phyloP scores from a whole-genome alignment of 768 basidiomycete species.

The Tulasnella sp. region DNA sequence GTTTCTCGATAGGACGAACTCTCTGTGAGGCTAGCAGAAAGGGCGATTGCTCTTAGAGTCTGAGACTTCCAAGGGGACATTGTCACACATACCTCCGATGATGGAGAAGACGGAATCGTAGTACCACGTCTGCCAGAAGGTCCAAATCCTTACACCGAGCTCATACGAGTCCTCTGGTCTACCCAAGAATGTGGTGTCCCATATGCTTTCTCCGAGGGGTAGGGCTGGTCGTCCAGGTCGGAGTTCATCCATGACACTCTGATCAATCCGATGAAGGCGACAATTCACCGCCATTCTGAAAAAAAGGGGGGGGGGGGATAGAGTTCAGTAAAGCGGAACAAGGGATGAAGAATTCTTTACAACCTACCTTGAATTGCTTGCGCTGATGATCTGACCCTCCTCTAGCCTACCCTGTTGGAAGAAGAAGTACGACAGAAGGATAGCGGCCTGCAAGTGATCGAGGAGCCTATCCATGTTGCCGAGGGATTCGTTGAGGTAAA shows the following conservation, averaged over 20 bases:
- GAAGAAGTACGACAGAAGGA: constrained; percentile 9
- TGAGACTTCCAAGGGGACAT: not conserved
- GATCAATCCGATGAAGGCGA: constrained; percentile 1
- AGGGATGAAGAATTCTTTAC: not conserved
- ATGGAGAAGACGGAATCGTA: constrained; percentile 7
- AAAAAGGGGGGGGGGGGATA: not conserved
- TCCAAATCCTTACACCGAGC: constrained; percentile 11
- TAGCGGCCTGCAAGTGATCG: constrained; percentile 14
- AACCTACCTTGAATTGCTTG: constrained; percentile 4
- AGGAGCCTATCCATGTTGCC: constrained; percentile 8
- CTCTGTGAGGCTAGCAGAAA: not conserved
- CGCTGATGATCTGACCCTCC: constrained; percentile 7
- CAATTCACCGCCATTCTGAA: constrained; percentile 5
- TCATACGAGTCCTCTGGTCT: constrained; percentile 1
- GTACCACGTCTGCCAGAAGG: constrained; percentile 15
- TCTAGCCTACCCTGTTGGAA: constrained; percentile 11
- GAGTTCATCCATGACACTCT: not conserved
- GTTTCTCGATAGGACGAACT: not conserved
- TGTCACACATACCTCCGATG: constrained; percentile 2
- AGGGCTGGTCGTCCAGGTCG: not conserved
- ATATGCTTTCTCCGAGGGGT: constrained; percentile 7
- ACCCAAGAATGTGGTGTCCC: constrained; percentile 13
- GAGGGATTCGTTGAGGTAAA: constrained; percentile 9
- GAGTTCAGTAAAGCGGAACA: not conserved
- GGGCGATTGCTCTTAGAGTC: not conserved